These are phyloP conservation scores for Fraxinus velutina DNA, from an alignment of 305 asterid genomes.

Conservation along the genomic window DNA sequence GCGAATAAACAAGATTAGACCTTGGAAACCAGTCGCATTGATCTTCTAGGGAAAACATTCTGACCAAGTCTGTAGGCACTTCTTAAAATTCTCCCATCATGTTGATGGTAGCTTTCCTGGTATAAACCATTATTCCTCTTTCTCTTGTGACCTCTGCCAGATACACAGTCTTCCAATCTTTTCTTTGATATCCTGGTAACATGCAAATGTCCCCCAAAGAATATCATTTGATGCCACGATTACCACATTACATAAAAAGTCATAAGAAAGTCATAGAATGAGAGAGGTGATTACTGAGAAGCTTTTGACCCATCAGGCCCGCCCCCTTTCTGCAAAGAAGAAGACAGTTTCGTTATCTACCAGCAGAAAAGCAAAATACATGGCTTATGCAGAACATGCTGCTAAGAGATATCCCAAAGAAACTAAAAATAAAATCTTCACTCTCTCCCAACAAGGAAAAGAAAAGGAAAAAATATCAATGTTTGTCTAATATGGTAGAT, in stretches of 20 bases:
- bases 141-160: constrained; percentile 25
- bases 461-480: not conserved
- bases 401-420: not conserved
- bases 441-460: not conserved
- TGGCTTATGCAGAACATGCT: not conserved
- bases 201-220: constrained; percentile 8
- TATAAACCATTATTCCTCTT: constrained; percentile 15
- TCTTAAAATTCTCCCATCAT: constrained; percentile 31
- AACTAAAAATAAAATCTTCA: not conserved
- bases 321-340: constrained; percentile 18
- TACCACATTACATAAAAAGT: not conserved
- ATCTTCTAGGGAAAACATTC: constrained; percentile 21
- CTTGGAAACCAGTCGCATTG: constrained; percentile 27
- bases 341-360: constrained; percentile 2
- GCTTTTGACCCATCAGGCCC: not conserved
- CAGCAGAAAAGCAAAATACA: not conserved
- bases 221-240: not conserved
- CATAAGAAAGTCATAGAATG: not conserved
- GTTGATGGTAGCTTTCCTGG: constrained; percentile 10
- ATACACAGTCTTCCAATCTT: not conserved
- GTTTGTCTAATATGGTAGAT: not conserved
- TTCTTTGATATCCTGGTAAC: constrained; percentile 21
- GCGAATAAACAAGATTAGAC: constrained; percentile 3
- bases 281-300: constrained; percentile 23
- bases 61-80: constrained; percentile 22